Evolutionary conservation across 1,139 yeast species (phyloP).

Genomic region (Nadsonia commutata): DNA sequence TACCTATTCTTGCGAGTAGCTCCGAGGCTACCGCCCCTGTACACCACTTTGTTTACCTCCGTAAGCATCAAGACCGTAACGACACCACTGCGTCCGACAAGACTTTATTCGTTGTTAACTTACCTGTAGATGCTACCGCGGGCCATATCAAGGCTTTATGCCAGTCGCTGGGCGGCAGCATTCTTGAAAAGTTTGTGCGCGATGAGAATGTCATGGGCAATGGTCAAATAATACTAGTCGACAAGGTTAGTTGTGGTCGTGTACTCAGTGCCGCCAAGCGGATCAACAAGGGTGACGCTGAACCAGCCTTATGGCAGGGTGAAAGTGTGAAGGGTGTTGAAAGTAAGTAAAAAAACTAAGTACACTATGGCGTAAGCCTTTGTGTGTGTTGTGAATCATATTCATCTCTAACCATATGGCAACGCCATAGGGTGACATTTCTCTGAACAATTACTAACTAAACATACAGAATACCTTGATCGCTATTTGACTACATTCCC

Average conservation of each 20-base stretch:
- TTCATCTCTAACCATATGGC: too few relatives aligned
- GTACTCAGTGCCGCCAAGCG: slow-evolving; percentile 45
- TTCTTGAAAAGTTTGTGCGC: slow-evolving; percentile 33
- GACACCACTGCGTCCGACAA: slow-evolving; percentile 30
- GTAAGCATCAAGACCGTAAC: slow-evolving; percentile 17
- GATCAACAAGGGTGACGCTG: slow-evolving; percentile 4
- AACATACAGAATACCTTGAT: slow-evolving; percentile 5
- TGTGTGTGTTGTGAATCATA: too few relatives aligned
- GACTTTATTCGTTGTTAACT: slow-evolving; percentile 58
- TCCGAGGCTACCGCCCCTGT: slow-evolving; percentile 8
- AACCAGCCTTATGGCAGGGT: slow-evolving; percentile 8
- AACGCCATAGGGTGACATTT: too few relatives aligned
- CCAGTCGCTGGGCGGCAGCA: slow-evolving; percentile 41
- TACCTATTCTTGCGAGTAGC: slow-evolving; percentile 29
- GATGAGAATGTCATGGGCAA: slow-evolving; percentile 12
- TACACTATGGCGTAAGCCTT: too few relatives aligned
- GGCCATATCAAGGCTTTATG: slow-evolving; percentile 43
- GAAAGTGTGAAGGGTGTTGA: slow-evolving; percentile 13
- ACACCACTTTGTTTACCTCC: slow-evolving; percentile 18
- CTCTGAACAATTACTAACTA: too few relatives aligned
- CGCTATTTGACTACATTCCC: slow-evolving; percentile 13
- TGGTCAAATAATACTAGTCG: slow-evolving; percentile 62
- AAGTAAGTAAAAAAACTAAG: slow-evolving; percentile 28
- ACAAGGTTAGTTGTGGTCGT: slow-evolving; percentile 53
- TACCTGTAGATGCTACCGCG: slow-evolving; percentile 49